Evolutionary conservation across 139 green algal species (phyloP), one percentile per base, ranked within the genome.

Genomic region (Pseudopediastrum boryanum): DNA sequence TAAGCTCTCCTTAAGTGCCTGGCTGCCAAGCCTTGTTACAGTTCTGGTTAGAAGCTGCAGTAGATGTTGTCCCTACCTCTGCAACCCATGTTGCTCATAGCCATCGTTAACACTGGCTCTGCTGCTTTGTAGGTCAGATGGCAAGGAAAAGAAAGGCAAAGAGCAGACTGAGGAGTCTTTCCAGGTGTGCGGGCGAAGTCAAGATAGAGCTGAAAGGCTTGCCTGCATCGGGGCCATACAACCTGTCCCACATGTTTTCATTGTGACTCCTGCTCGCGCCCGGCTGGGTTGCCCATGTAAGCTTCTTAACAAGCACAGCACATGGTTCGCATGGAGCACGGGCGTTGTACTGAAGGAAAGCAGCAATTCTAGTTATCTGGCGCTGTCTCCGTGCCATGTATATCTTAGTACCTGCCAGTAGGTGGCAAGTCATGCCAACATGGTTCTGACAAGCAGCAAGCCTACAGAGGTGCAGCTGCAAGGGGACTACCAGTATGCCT

Each of bases 161-260:
- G 65, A 68, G 27, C 44, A 52, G 2, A 61, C 38, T 42, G 79
- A 81, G 41, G 80, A 85, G 23, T 70, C 44, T 44, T 67, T 66
- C 25, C 38, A 79, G 52, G 65, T 80, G 29, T 29, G 63, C 29
- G 9, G 1, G 54, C 2, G 10, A 19, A n/a, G 54, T 23, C 16
- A n/a, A 8, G 16, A 10, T 7, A 10, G 16, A 38, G 13, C 13
- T 10, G 9, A 8, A 12, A 8, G 12, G 54, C 13, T 9, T 25
- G 54, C 13, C 25, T 56, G 54, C 13, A 19, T 25, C 10, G 8
- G 13, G 9, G 23, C 7, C 25, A 31, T 23, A 12, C 10, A 31
- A 8, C 33, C 25, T 29, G 54, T 29, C 10, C 13, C 25, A 12
- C 10, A 31, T 9, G 12, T n/a, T 67, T 8, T 7, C 7, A 19